These are phyloP conservation scores for Xylaria digitata DNA, from an alignment of 2,329 filamentous ascomycete species.

Conservation along the genomic window DNA sequence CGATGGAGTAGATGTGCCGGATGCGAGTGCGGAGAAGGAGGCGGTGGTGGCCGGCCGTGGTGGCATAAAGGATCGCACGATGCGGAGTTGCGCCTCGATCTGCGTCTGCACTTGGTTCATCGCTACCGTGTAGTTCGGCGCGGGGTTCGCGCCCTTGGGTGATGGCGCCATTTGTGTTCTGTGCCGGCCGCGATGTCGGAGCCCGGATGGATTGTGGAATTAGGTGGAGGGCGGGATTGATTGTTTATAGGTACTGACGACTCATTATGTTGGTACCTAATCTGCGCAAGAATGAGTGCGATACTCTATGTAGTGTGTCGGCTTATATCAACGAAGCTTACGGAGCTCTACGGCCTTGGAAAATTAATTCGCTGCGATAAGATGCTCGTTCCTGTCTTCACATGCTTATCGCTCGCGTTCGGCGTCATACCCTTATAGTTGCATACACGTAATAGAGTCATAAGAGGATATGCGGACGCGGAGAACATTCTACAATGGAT, in stretches of 20 bases:
- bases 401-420: conserved; percentile 11
- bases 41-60: conserved; percentile 18
- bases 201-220: neutral
- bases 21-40: conserved; percentile 39
- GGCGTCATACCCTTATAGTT: neutral
- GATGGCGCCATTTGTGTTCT: conserved; percentile 44
- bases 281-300: neutral
- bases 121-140: conserved; percentile 46
- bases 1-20: neutral
- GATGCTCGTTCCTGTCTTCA: conserved; percentile 16
- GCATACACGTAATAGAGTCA: neutral
- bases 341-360: conserved; percentile 3
- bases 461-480: neutral
- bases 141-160: conserved; percentile 47
- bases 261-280: conserved; percentile 5
- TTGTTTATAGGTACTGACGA: neutral
- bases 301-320: neutral
- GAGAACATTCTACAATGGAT: neutral
- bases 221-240: no score
- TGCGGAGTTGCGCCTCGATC: conserved; percentile 41
- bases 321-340: neutral
- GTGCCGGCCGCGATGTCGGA: conserved; percentile 7
- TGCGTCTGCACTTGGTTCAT: conserved; percentile 50
- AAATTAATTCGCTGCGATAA: conserved; percentile 27
- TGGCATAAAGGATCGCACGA: conserved; percentile 37